Base-by-base conservation (phyloP, 331 rosid species). In the Prunus yedoensis region DNA sequence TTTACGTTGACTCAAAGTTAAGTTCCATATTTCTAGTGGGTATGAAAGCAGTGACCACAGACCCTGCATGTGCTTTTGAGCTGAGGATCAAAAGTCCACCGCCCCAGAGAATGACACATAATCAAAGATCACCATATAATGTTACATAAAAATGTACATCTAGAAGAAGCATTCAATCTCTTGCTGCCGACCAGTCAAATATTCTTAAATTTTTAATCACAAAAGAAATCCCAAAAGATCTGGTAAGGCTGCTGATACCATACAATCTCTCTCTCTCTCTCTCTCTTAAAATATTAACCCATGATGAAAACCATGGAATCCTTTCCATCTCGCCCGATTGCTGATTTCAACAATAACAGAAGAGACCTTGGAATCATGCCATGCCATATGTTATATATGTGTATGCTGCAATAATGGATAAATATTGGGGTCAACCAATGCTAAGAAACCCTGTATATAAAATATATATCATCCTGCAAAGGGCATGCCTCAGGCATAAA, bases 81-180 rank as follows among this genome's bases (percentile, higher is more conserved):
- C 10, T 18, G 10, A 66, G 52, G 70, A 41, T 66, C 53, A 71
- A 64, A 69, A 73, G 75, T 61, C 76, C 71, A 78, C 60, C 62
- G 75, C 69, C 30, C 63, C 52, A 25, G 78, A 50, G 71, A 81
- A 76, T 61, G 84, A 81, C 76, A 79, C 61, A 69, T 79, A 74
- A 68, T 73, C 82, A 62, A 65, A 78, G 74, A 73, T 74, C 27
- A 23, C 56, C 28, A 59, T 50, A 28, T 50, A 25, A 70, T 47
- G 15, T 14, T 47, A 12, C 16, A 75, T 38, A 38, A 6, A 35
- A 16, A 68, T 25, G 17, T 49, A n/a, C 49, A 38, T 38, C 28
- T 58, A 23, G 20, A 71, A 70, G 54, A 71, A 43, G 47, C 5
- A 25, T 4, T 35, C 54, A 41, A 57, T 14, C 62, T 78, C 59